Evolutionary conservation across 139 green algal genomes (phyloP).

Genomic region (Pseudopediastrum boryanum): DNA sequence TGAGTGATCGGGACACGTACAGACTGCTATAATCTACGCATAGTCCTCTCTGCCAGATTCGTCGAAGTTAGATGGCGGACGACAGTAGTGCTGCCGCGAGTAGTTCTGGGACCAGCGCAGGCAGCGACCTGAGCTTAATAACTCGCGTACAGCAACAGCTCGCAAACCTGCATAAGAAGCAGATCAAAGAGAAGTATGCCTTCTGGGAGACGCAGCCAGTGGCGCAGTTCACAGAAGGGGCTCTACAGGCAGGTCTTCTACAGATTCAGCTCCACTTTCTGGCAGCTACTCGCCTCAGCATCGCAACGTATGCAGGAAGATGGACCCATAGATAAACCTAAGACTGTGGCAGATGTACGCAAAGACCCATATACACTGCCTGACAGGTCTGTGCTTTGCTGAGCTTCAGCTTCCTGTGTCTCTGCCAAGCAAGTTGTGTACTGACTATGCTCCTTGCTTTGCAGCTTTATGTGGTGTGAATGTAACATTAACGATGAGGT

Average conservation of each 20-base stretch:
- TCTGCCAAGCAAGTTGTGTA: neutral
- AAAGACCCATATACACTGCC: slow-evolving; percentile 88
- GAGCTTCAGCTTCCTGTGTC: neutral
- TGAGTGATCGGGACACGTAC: neutral
- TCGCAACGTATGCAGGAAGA: slow-evolving; percentile 40
- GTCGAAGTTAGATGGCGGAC: neutral
- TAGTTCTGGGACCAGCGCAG: neutral
- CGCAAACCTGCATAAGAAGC: no score
- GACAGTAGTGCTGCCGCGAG: neutral
- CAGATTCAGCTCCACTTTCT: neutral
- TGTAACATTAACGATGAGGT: slow-evolving; percentile 81
- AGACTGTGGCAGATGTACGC: slow-evolving; percentile 78
- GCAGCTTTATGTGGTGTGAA: slow-evolving; percentile 89
- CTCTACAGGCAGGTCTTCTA: neutral
- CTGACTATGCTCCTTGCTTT: neutral
- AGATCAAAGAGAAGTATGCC: slow-evolving; percentile 31
- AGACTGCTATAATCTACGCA: neutral
- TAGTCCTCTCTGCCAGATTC: neutral
- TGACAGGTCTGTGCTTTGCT: slow-evolving; percentile 44
- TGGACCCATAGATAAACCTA: slow-evolving; percentile 86
- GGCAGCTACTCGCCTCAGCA: neutral
- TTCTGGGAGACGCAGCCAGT: slow-evolving; percentile 98
- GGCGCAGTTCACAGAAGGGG: slow-evolving; percentile 78
- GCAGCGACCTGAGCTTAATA: neutral
- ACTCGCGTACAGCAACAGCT: neutral